Conservation (phyloP, 75 land plant species). For the Azolla pinnata region DNA sequence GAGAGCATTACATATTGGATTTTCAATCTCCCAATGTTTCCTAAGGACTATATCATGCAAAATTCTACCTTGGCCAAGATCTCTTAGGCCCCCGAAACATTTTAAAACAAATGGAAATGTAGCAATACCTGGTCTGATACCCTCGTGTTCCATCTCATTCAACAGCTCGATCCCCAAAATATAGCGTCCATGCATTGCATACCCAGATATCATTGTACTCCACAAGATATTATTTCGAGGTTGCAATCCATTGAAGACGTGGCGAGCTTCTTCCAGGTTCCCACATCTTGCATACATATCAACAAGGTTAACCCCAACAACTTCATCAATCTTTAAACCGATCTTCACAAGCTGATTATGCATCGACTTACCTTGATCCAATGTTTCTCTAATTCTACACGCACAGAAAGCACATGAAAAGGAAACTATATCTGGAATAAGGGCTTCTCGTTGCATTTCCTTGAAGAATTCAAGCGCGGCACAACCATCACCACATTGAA, state of each 20-base stretch:
- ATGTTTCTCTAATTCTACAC: conserved; percentile 10
- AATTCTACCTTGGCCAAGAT: conserved; percentile 2
- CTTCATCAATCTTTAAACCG: conserved; percentile 24
- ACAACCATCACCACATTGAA: not conserved
- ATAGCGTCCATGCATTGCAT: conserved; percentile 16
- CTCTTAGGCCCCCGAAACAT: conserved; percentile 7
- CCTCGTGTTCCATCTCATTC: conserved; percentile 7
- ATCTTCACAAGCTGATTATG: conserved; percentile 22
- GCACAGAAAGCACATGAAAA: conserved; percentile 25
- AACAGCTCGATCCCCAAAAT: conserved; percentile 9
- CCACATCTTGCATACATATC: conserved; percentile 29
- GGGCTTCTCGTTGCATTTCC: not conserved
- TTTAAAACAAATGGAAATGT: conserved; percentile 2
- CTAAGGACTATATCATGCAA: conserved; percentile 6
- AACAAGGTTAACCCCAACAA: conserved; percentile 40
- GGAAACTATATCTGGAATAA: not conserved
- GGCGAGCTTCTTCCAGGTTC: conserved; percentile 26
- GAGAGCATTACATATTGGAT: conserved; percentile 3
- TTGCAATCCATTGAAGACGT: conserved; percentile 21
- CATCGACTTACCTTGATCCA: conserved; percentile 14
- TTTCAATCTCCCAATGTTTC: conserved; percentile 5
- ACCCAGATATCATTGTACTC: conserved; percentile 57
- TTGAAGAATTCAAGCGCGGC: not conserved
- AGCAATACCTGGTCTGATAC: conserved; percentile 5
- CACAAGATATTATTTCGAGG: conserved; percentile 32